phyloP scores from a whole-genome alignment of 805 yeast genomes.

The Saccharomycopsis sp. region DNA sequence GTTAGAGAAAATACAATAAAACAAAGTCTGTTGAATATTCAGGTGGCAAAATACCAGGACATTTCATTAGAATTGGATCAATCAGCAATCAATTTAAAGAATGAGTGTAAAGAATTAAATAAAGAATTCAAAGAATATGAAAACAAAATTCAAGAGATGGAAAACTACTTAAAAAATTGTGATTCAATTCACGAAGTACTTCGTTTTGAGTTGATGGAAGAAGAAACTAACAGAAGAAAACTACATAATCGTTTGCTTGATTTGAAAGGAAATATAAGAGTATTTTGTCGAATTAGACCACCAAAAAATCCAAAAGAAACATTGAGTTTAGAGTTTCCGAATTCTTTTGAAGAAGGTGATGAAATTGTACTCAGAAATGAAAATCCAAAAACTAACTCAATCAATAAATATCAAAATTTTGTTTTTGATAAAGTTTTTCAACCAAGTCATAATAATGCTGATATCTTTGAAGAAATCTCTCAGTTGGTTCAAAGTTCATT shows the following conservation, averaged over 20 bases:
- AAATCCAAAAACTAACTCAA: conserved; percentile 12
- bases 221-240: conserved; percentile 48
- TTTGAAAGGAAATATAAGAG: conserved; percentile 84
- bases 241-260: conserved; percentile 74
- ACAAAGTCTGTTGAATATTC: conserved; percentile 10
- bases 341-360: conserved; percentile 19
- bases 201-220: conserved; percentile 31
- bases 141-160: conserved; percentile 16
- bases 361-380: conserved; percentile 23
- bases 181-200: conserved; percentile 23
- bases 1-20: conserved; percentile 20
- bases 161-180: conserved; percentile 3
- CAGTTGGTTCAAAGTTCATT: conserved; percentile 77
- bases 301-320: conserved; percentile 21
- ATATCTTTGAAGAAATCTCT: conserved; percentile 74
- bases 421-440: conserved; percentile 73
- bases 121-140: conserved; percentile 17
- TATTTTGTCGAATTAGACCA: conserved; percentile 80
- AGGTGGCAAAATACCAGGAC: conserved; percentile 6
- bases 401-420: conserved; percentile 28
- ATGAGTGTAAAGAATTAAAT: conserved; percentile 8
- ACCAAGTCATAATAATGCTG: conserved; percentile 39
- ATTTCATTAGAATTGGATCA: neutral
- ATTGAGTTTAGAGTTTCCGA: conserved; percentile 8
- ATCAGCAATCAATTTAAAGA: conserved; percentile 7